Percentiles rank a stretch among this genome's conserved stretches.
phyloP scores from a whole-genome alignment of 75 land plant species.

The Chamaecyparis obtusa region DNA sequence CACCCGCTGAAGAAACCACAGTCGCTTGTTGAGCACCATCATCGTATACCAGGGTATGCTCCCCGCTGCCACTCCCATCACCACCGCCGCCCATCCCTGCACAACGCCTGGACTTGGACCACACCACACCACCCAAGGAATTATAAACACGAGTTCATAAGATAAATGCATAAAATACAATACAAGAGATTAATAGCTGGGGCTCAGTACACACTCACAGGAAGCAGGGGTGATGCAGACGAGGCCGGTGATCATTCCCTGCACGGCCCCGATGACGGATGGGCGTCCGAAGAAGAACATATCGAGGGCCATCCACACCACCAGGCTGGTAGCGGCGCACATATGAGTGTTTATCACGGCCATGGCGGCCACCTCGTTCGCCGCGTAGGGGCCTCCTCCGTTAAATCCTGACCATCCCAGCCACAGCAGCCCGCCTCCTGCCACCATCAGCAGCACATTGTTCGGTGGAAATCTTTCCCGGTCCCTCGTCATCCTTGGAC shows the following conservation, averaged over 20 bases:
- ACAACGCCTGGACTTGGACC: slow-evolving; percentile 22
- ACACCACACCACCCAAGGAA: too few species aligned
- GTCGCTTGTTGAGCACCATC: slow-evolving; percentile 42
- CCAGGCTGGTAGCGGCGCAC: slow-evolving; percentile 44
- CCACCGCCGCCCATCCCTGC: slow-evolving; percentile 38
- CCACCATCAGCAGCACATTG: slow-evolving; percentile 45
- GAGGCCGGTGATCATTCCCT: slow-evolving; percentile 36
- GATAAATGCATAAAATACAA: too few species aligned
- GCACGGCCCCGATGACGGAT: slow-evolving; percentile 25
- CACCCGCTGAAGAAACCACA: slow-evolving; percentile 15
- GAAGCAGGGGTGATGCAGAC: slow-evolving; percentile 46
- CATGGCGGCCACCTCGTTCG: slow-evolving; percentile 33
- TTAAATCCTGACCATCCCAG: slow-evolving; percentile 62
- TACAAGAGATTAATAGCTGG: too few species aligned
- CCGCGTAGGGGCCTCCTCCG: slow-evolving; percentile 44
- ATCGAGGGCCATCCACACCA: slow-evolving; percentile 37
- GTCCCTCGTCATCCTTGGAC: slow-evolving; percentile 15
- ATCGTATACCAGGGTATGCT: slow-evolving; percentile 46
- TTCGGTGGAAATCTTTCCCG: slow-evolving; percentile 20
- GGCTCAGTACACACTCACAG: too few species aligned
- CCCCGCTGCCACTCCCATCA: slow-evolving; percentile 33
- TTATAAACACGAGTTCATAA: too few species aligned
- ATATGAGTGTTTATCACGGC: slow-evolving; percentile 50
- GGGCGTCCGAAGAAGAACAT: slow-evolving; percentile 8
- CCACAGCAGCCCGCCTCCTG: slow-evolving; percentile 55